A percentile compares a stretch with the other conserved stretches of the same genome.
phyloP scores from a whole-genome alignment of 192 early-diverging fungal species.

The Gorgonomyces haynaldii region DNA sequence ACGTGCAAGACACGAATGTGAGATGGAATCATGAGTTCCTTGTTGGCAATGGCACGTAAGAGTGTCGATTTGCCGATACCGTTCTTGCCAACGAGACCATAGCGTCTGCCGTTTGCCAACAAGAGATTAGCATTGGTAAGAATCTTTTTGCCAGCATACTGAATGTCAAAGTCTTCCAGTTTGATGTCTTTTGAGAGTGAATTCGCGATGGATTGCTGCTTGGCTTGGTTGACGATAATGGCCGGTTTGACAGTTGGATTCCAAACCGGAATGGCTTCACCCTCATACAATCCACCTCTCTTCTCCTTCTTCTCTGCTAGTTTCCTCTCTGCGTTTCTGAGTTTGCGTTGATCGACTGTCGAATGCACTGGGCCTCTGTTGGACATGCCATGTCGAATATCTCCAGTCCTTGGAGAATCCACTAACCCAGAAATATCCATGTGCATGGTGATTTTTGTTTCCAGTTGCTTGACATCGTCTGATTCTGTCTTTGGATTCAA shows the following conservation, averaged over 20 bases:
- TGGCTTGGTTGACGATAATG: constrained; percentile 81
- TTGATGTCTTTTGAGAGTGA: constrained; percentile 91
- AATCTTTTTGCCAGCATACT: constrained; percentile 82
- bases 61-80: constrained; percentile 80
- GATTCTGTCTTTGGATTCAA: constrained; percentile 16
- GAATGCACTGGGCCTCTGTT: constrained; percentile 15
- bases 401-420: constrained; percentile 12
- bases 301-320: constrained; percentile 83
- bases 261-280: constrained; percentile 49
- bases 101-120: constrained; percentile 78
- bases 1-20: constrained; percentile 95
- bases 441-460: constrained; percentile 59
- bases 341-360: constrained; percentile 53
- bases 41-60: constrained; percentile 66
- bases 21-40: constrained; percentile 72
- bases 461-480: constrained; percentile 43
- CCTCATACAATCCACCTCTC: constrained; percentile 56
- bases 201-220: constrained; percentile 66
- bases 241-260: constrained; percentile 40
- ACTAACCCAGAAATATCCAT: constrained; percentile 46
- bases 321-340: constrained; percentile 85
- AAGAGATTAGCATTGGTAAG: constrained; percentile 73
- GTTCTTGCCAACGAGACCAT: constrained; percentile 93
- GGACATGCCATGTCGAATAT: constrained; percentile 28
- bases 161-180: constrained; percentile 93